Evolutionary conservation across 148 eudicot genomes (phyloP), one percentile per base, ranked within the genome.

Genomic region (Arctostaphylos glauca): DNA sequence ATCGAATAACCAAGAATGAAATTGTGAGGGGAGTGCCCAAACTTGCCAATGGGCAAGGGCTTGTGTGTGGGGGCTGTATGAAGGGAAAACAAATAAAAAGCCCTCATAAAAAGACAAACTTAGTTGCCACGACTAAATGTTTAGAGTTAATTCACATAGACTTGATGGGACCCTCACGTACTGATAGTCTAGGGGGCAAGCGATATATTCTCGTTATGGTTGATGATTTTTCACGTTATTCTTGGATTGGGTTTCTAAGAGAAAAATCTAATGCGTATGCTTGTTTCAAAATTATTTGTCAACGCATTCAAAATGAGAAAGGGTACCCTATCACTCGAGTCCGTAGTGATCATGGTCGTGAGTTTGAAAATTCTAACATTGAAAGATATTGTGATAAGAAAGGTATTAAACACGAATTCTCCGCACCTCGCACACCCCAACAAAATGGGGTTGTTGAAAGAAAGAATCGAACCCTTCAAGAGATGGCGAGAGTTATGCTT

Each of bases 381-480:
- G 19, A 59, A 15, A 50, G 10, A 55, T 64, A n/a, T 64, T 64
- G 70, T 64, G 70, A 64, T 64, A n/a, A 64, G 1, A 19, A 0
- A 5, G 70, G 70, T 3, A 64, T 21, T 55, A 55, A n/a, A 2
- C 70, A 64, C n/a, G 25, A 64, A 82, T 76, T 76, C 6, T 76
- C 79, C 2, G 49, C 79, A 15, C 79, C 79, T 0, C 38, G 19
- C 4, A 76, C 79, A 15, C 79, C 79, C 6, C 59, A 49, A 49
- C 59, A 76, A 49, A 76, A 76, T 76, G 79, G 38, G 10, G 78
- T 75, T 4, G 78, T 48, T 1, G 49, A 75, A 75, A 75, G 78
- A 23, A 9, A 75, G 13, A 75, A 75, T 46, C 46, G 78, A 0
- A 75, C 54, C 4, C 18, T 75, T 9, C 5, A 9, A 48, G 78